Evolutionary conservation across 2,329 filamentous ascomycete genomes (phyloP).

Genomic region (Xylaria sp.): DNA sequence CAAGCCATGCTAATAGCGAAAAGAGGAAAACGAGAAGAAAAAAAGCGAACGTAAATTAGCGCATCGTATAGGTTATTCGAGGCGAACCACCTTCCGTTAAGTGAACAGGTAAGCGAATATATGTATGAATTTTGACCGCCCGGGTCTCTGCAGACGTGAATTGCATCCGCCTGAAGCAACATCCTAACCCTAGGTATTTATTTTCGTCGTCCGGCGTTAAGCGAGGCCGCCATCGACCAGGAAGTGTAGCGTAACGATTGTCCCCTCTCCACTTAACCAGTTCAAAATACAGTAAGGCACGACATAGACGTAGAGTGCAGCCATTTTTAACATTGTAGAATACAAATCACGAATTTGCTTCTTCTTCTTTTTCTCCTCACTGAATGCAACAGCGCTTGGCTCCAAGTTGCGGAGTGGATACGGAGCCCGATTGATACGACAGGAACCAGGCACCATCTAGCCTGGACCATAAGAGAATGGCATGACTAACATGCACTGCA

Average conservation of each 20-base stretch:
- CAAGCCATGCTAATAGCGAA: conserved; percentile 6
- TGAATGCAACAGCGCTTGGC: conserved; percentile 26
- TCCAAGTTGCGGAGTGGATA: conserved; percentile 24
- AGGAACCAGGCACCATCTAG: conserved; percentile 35
- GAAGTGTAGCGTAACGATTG: neutral
- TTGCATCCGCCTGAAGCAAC: neutral
- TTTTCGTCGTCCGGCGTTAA: conserved; percentile 12
- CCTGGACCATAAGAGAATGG: conserved; percentile 25
- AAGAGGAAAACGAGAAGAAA: neutral
- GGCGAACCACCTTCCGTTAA: neutral
- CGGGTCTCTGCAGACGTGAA: conserved; percentile 6
- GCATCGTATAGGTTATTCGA: neutral
- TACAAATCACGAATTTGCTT: conserved; percentile 22
- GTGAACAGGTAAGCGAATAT: neutral
- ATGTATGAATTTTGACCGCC: neutral
- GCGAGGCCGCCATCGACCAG: conserved; percentile 4
- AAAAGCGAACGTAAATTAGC: neutral
- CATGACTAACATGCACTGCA: conserved; percentile 33
- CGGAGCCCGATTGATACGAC: conserved; percentile 29
- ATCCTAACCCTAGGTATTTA: neutral
- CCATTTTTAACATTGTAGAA: conserved; percentile 1
- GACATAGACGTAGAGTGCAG: conserved; percentile 3
- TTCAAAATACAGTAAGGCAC: conserved; percentile 16
- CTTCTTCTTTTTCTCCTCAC: conserved; percentile 6
- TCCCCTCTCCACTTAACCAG: conserved; percentile 8